A percentile compares a stretch with the other conserved stretches of the same genome.
These are phyloP conservation scores for Friedmanniomyces simplex DNA, from an alignment of 495 filamentous ascomycete species.

Conservation along the genomic window DNA sequence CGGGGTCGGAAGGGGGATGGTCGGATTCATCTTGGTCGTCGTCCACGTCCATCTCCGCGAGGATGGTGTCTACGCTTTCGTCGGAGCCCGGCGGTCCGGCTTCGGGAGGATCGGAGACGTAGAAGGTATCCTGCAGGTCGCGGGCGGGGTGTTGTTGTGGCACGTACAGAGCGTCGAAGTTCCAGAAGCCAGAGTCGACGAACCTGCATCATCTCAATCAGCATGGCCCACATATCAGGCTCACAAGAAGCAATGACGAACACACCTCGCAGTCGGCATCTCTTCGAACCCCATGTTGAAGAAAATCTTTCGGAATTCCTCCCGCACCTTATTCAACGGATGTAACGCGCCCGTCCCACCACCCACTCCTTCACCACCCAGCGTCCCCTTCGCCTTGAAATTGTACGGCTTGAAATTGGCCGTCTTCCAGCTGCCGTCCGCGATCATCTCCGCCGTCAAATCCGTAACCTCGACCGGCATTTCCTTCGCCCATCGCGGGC, in stretches of 20 bases:
- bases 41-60: slow-evolving; percentile 32
- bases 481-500: slow-evolving; percentile 72
- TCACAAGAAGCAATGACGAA: slow-evolving; percentile 29
- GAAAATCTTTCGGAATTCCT: slow-evolving; percentile 93
- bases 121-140: slow-evolving; percentile 96
- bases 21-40: slow-evolving; percentile 25
- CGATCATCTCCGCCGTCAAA: slow-evolving; percentile 85
- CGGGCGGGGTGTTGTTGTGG: slow-evolving; percentile 96
- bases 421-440: slow-evolving; percentile 70
- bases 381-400: slow-evolving; percentile 81
- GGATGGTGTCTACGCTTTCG: slow-evolving; percentile 31
- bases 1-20: slow-evolving; percentile 17
- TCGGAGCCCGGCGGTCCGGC: slow-evolving; percentile 74
- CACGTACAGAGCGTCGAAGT: slow-evolving; percentile 94
- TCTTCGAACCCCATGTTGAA: slow-evolving; percentile 86
- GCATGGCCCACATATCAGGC: not conserved
- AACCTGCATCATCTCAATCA: slow-evolving; percentile 34
- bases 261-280: slow-evolving; percentile 55
- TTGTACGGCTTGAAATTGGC: slow-evolving; percentile 93
- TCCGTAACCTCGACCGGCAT: slow-evolving; percentile 92
- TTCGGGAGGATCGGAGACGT: slow-evolving; percentile 74
- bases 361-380: slow-evolving; percentile 56
- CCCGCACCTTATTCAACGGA: slow-evolving; percentile 86
- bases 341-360: slow-evolving; percentile 79
- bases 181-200: slow-evolving; percentile 97